Evolutionary conservation across 2,329 filamentous ascomycete genomes (phyloP).

Genomic region (Rugonectria rugulosa): DNA sequence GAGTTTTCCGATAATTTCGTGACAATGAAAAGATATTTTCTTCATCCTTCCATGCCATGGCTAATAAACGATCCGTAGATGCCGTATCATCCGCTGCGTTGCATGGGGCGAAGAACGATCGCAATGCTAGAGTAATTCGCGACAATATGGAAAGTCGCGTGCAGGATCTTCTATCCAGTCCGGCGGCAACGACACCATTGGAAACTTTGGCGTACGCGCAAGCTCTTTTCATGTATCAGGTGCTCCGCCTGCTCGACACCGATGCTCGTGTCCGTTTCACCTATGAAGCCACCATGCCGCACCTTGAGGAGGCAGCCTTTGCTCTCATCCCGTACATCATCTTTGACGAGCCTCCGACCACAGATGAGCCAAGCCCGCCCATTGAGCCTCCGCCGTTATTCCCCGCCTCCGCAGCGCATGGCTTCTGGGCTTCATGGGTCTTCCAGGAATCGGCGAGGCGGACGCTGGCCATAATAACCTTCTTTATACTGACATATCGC

Average conservation of each 20-base stretch:
- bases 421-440: conserved; percentile 11
- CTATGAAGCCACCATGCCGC: conserved; percentile 10
- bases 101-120: conserved; percentile 1
- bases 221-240: conserved; percentile 12
- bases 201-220: conserved; percentile 9
- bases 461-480: conserved; percentile 2
- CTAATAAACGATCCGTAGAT: conserved; percentile 2
- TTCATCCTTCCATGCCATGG: neutral
- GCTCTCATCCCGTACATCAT: conserved; percentile 1
- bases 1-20: too few relatives aligned
- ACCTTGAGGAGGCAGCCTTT: conserved; percentile 9
- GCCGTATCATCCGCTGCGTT: conserved; percentile 7
- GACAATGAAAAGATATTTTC: too few relatives aligned
- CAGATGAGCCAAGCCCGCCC: neutral
- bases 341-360: neutral
- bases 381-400: conserved; percentile 1
- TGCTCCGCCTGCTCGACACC: conserved; percentile 8
- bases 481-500: neutral
- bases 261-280: conserved; percentile 1
- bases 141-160: conserved; percentile 11
- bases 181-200: neutral
- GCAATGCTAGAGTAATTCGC: conserved; percentile 8
- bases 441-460: conserved; percentile 10
- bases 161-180: conserved; percentile 10
- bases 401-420: neutral